Conservation (phyloP, 2,329 filamentous ascomycete species). For the Epichloe elymi region DNA sequence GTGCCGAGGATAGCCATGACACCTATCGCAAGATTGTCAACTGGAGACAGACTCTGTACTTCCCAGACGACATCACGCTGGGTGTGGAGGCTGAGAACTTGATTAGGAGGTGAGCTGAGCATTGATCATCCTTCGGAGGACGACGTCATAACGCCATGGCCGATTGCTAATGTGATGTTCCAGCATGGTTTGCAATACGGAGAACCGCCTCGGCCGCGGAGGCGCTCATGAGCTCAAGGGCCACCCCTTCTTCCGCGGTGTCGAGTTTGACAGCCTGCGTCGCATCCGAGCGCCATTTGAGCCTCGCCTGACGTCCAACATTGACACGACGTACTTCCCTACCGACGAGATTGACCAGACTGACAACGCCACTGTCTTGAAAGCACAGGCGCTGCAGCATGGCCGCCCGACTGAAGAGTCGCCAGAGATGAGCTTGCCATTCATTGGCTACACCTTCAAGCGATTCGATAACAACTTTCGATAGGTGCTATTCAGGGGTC, state of each 20-base stretch:
- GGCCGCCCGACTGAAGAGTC: conserved; percentile 58
- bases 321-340: conserved; percentile 97
- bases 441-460: conserved; percentile 61
- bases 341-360: conserved; percentile 97
- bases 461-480: conserved; percentile 69
- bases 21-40: conserved; percentile 99
- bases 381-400: conserved; percentile 66
- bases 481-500: conserved; percentile 16
- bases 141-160: background rate
- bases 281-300: conserved; percentile 93
- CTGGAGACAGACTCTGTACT: conserved; percentile 91
- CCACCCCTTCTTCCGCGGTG: conserved; percentile 92
- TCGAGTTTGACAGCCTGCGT: conserved; percentile 86
- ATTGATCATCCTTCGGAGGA: background rate
- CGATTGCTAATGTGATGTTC: background rate
- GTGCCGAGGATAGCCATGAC: conserved; percentile 91
- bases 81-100: conserved; percentile 82
- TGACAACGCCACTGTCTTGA: conserved; percentile 77
- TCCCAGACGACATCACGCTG: conserved; percentile 87
- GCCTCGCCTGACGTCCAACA: conserved; percentile 80
- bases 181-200: conserved; percentile 86
- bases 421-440: conserved; percentile 90
- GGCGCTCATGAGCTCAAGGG: conserved; percentile 86
- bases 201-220: conserved; percentile 77
- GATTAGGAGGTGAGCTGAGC: conserved; percentile 60